A percentile compares a stretch with the other conserved stretches of the same genome.
Evolutionary conservation across 2,329 filamentous ascomycete genomes (phyloP).

Genomic region (Escovopsis sp.): DNA sequence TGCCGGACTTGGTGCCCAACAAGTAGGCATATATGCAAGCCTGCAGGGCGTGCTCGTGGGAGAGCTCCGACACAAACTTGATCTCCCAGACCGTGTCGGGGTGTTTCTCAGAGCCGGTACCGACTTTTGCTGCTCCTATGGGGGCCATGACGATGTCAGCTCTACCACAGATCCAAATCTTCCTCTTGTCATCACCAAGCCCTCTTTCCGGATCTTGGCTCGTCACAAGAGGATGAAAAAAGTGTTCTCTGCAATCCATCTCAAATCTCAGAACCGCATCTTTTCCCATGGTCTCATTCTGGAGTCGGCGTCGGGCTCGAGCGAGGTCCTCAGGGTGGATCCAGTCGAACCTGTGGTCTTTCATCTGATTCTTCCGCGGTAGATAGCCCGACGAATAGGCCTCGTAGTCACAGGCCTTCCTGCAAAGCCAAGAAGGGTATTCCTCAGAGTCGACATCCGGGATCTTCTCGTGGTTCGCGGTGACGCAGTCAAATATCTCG

Average conservation of each 20-base stretch:
- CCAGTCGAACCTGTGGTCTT: constrained; percentile 14
- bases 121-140: too few relatives aligned
- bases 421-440: constrained; percentile 12
- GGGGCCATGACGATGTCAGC: too few relatives aligned
- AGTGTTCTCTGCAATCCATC: background rate
- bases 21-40: constrained; percentile 14
- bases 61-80: constrained; percentile 15
- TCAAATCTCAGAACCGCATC: background rate
- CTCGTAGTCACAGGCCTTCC: constrained; percentile 13
- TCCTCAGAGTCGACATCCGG: background rate
- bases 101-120: too few relatives aligned
- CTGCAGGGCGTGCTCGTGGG: constrained; percentile 14
- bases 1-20: background rate
- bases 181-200: background rate
- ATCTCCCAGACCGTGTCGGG: constrained; percentile 14
- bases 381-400: constrained; percentile 10
- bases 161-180: background rate
- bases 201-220: too few relatives aligned
- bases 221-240: background rate
- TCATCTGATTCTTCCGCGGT: constrained; percentile 14
- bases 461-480: background rate
- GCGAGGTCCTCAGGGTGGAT: constrained; percentile 9
- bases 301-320: constrained; percentile 7
- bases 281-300: background rate
- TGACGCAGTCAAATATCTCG: background rate